Base-by-base conservation (phyloP, 129 eudicot genomes). In the Dittrichia graveolens region DNA sequence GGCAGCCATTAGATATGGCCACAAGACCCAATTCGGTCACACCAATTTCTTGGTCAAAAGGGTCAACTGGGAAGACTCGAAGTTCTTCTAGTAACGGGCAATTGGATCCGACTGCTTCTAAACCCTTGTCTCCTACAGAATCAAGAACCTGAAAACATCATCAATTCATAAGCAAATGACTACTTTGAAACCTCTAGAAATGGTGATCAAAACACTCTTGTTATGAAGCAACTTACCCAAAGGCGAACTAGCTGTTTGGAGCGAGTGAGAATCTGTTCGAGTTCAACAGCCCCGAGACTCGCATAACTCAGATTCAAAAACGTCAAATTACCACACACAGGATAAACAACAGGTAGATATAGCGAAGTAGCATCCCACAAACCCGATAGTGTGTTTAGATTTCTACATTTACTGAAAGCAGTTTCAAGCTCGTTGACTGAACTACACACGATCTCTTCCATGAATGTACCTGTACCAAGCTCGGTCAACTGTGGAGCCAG, bases 41-140 rank as follows among this genome's bases (percentile, higher is more conserved):
- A 8, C 88, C 89, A 1, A 70, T 65, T 48, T 86, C 67, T 35
- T 55, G 80, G 49, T 86, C 86, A 70, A 80, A 81, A 0, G 96
- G 97, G 60, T 81, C 80, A 5, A 81, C 74, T n/a, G 97, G 96
- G 71, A 84, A 89, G 72, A 92, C 97, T 10, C 97, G 84, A 3
- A 92, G 88, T 71, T 92, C 97, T 78, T 89, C 93, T 8, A 92
- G 96, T 40, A 86, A 75, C 13, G 87, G 90, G 64, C 97, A 92
- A 80, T 74, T 31, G 16, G 87, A 67, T 46, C 91, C 97, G 15
- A 89, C 85, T 5, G 96, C 87, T 72, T 89, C 91, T 14, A 88
- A 81, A 55, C 93, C 97, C 62, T 81, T 83, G 75, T 91, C 97
- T 44, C 83, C 85, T 0, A 91, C 84, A 0, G 92, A 82, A 70